Base-by-base conservation (phyloP, 2,329 filamentous ascomycete species). In the Macrophomina phaseolina region DNA sequence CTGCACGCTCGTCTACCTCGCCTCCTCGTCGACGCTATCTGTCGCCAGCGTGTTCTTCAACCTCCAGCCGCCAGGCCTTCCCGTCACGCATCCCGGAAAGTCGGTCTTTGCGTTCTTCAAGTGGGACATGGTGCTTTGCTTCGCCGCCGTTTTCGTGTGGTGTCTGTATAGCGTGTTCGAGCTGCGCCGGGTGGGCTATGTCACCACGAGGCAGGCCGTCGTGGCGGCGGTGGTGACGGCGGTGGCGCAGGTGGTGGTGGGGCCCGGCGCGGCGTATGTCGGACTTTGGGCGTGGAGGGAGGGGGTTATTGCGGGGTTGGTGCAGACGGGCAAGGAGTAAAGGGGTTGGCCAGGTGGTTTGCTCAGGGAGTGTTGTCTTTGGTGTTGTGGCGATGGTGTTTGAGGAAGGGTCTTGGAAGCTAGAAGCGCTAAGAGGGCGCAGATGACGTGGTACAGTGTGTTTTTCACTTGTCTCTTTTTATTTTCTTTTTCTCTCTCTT, bases 201-300 rank as follows among this genome's bases (percentile, higher is more conserved):
- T 67, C 4, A 53, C 38, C 3, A 46, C 58, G 16, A 32, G 48
- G 14, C n/a, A 61, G 46, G 67, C 67, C 5, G 5, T 34, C 12
- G 9, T 11, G 48, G 51, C 49, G 2, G 46, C 38, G 3, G 4
- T 23, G 2, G 32, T n/a, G 5, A 53, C 40, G 18, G 18, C 61
- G 16, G 51, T 30, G 28, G 58, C 51, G 4, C 67, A 68, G 38
- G 11, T 55, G 2, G 36, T 55, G 4, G 32, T 67, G n/a, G 67
- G 67, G 5, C 67, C 67, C 7, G 64, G 64, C 6, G 67, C 67
- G n/a, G 65, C 67, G 8, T 58, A 67, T 11, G 38, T 38, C 3
- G 67, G 64, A 0, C 18, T 68, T 61, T 68, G 67, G 67, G 63
- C 56, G n/a, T 68, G 67, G 67, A 64, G 23, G 69, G 38, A 11